A percentile compares a stretch with the other conserved stretches of the same genome.
Conservation (phyloP, 306 rosid species). For the Luffa aegyptiaca region DNA sequence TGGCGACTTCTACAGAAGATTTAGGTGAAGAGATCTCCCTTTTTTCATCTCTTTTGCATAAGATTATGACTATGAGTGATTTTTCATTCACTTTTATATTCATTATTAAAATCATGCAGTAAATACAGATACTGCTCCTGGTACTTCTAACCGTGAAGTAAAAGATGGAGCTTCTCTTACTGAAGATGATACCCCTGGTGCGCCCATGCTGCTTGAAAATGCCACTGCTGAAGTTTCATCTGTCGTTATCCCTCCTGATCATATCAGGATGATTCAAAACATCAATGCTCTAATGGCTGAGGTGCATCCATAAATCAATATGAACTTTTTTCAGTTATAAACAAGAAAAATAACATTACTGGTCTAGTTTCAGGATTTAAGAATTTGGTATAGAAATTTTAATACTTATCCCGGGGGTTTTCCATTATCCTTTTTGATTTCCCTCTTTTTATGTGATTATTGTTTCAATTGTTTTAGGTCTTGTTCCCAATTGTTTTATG, state of each 20-base stretch:
- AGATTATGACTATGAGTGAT: background rate
- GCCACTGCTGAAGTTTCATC: conserved; percentile 39
- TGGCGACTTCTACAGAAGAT: conserved; percentile 77
- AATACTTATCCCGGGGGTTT: background rate
- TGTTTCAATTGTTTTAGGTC: background rate
- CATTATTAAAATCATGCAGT: conserved; percentile 31
- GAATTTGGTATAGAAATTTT: background rate
- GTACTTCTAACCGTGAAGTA: conserved; percentile 26
- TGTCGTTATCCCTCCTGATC: conserved; percentile 64
- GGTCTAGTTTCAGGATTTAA: background rate
- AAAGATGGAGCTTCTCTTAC: conserved; percentile 24
- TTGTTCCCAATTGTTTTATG: background rate
- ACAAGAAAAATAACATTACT: background rate
- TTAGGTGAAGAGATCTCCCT: conserved; percentile 42
- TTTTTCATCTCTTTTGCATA: background rate
- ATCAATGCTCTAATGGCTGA: conserved; percentile 70
- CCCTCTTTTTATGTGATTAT: background rate
- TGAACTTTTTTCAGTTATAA: background rate
- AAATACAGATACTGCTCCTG: conserved; percentile 28
- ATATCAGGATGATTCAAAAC: conserved; percentile 64
- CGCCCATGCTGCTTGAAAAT: conserved; percentile 25
- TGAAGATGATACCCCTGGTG: conserved; percentile 29
- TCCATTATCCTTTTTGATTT: background rate
- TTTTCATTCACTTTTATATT: conserved; percentile 6
- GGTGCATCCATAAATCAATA: conserved; percentile 33